phyloP scores from a whole-genome alignment of 768 basidiomycete species.

The Lactarius quietus region DNA sequence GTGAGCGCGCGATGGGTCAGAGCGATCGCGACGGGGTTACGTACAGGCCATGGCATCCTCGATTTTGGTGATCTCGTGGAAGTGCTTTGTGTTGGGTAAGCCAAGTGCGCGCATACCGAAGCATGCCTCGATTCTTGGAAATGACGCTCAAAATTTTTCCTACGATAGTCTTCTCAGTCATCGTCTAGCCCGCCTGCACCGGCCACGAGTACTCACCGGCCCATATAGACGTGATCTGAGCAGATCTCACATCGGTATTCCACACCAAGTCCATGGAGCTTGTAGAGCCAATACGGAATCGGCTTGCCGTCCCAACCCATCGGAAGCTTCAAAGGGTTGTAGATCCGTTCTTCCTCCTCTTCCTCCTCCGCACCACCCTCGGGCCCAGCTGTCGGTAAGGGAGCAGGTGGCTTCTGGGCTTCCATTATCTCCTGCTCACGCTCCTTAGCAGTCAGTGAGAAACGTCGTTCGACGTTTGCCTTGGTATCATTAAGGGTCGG shows the following conservation, averaged over 20 bases:
- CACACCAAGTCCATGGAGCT: constrained; percentile 96
- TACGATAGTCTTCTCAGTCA: constrained; percentile 30
- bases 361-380: constrained; percentile 68
- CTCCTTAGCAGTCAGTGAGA: constrained; percentile 96
- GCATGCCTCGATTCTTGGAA: constrained; percentile 98
- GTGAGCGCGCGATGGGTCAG: not conserved
- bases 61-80: constrained; percentile 97
- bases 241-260: constrained; percentile 98
- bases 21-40: constrained; percentile 34
- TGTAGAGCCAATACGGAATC: constrained; percentile 98
- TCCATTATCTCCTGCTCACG: constrained; percentile 92
- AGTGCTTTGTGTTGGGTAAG: constrained; percentile 97
- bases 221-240: constrained; percentile 96
- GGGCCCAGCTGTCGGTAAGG: constrained; percentile 43
- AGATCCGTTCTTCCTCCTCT: constrained; percentile 94
- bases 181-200: not conserved
- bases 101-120: constrained; percentile 98
- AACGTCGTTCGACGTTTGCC: constrained; percentile 92
- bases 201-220: constrained; percentile 52
- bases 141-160: constrained; percentile 95
- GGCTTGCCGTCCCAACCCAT: constrained; percentile 99
- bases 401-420: constrained; percentile 49
- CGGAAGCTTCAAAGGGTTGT: constrained; percentile 96
- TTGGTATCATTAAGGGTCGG: constrained; percentile 82
- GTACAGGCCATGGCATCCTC: constrained; percentile 91